Evolutionary conservation across 2,329 filamentous ascomycete genomes (phyloP).

Genomic region (Neocucurbitaria cava): DNA sequence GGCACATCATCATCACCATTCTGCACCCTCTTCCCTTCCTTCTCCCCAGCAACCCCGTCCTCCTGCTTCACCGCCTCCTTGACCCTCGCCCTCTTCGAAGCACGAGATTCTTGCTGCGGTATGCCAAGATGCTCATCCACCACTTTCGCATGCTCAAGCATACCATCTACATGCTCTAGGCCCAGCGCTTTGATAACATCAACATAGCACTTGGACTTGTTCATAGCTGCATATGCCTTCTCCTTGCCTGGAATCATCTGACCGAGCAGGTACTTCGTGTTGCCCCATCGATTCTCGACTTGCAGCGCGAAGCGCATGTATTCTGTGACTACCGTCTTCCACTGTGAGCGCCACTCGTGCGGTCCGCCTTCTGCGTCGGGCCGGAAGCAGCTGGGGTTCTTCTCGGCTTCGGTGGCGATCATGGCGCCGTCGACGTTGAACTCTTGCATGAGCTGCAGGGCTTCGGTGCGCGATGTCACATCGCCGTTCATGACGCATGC

Average conservation of each 20-base stretch:
- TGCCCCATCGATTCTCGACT: conserved; percentile 85
- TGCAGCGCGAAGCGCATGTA: conserved; percentile 78
- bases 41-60: conserved; percentile 19
- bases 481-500: conserved; percentile 97
- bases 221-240: conserved; percentile 67
- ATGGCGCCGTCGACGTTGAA: conserved; percentile 93
- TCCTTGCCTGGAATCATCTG: conserved; percentile 87
- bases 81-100: conserved; percentile 54
- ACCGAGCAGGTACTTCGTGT: conserved; percentile 89
- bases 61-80: conserved; percentile 27
- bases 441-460: conserved; percentile 72
- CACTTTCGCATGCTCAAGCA: conserved; percentile 68
- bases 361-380: conserved; percentile 70
- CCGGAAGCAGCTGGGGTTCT: conserved; percentile 88
- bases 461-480: conserved; percentile 77
- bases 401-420: conserved; percentile 93
- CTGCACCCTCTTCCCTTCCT: conserved; percentile 24
- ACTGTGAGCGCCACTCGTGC: conserved; percentile 62
- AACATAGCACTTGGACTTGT: conserved; percentile 72
- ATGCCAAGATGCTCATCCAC: conserved; percentile 71
- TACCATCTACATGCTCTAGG: conserved; percentile 68
- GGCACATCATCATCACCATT: conserved; percentile 21
- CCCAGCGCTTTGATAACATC: conserved; percentile 71
- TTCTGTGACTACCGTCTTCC: conserved; percentile 77
- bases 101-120: conserved; percentile 58